phyloP scores from a whole-genome alignment of 228 moss, liverwort and hornwort species.

The Sphagnum magellanicum region DNA sequence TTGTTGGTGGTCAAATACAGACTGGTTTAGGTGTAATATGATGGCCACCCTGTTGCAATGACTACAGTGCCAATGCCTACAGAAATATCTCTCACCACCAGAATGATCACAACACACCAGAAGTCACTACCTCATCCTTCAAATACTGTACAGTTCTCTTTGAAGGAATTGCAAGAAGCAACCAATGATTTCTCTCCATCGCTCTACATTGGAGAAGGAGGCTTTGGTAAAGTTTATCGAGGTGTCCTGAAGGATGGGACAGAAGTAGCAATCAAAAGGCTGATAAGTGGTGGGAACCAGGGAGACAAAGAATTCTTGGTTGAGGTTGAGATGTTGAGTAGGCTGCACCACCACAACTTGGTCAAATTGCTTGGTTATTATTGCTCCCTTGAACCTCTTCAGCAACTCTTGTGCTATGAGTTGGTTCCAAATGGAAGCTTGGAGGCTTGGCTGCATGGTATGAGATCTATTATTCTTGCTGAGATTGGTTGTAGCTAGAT shows the following conservation, averaged over 20 bases:
- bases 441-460: constrained; percentile 58
- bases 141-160: constrained; percentile 30
- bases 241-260: constrained; percentile 50
- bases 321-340: constrained; percentile 60
- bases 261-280: constrained; percentile 55
- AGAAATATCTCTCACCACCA: constrained; percentile 18
- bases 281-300: constrained; percentile 51
- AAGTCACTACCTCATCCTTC: constrained; percentile 16
- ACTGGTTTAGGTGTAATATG: not conserved
- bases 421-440: constrained; percentile 56
- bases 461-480: not conserved
- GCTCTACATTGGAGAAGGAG: constrained; percentile 45
- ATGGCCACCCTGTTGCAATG: constrained; percentile 14
- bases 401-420: constrained; percentile 53
- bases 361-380: constrained; percentile 56
- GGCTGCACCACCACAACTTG: constrained; percentile 52
- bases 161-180: constrained; percentile 43
- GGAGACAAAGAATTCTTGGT: constrained; percentile 56
- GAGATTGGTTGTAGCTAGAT: not conserved
- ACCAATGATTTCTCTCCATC: constrained; percentile 49
- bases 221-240: constrained; percentile 51
- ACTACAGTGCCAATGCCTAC: constrained; percentile 28
- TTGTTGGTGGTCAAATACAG: too few relatives aligned
- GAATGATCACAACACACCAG: constrained; percentile 26
- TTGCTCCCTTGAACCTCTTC: constrained; percentile 34